Conservation (phyloP, 768 basidiomycete genomes). For the Tubosaeta sp. region DNA sequence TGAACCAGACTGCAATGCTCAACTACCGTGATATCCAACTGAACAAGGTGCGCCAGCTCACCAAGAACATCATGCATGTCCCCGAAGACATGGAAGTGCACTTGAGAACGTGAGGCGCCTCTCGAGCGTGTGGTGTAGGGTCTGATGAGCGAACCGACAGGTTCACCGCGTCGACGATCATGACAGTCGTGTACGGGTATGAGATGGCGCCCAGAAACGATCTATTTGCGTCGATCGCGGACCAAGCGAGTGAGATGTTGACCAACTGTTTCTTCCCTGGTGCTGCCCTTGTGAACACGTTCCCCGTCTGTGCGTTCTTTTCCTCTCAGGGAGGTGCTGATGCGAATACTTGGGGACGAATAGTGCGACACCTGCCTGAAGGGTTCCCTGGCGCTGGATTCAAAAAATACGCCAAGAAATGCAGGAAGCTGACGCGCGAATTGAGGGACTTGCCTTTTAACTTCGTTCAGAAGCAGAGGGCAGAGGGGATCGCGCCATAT, state of each 20-base stretch:
- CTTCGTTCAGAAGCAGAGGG: conserved; percentile 19
- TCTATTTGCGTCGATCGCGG: conserved; percentile 28
- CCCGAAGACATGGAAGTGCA: conserved; percentile 28
- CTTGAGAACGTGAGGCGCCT: conserved; percentile 12
- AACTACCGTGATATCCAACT: conserved; percentile 32
- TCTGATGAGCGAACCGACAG: not conserved
- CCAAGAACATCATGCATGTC: conserved; percentile 24
- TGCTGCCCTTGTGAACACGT: conserved; percentile 28
- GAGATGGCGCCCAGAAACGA: conserved; percentile 30
- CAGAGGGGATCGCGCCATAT: conserved; percentile 14
- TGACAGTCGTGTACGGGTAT: conserved; percentile 33
- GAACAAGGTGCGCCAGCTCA: conserved; percentile 28
- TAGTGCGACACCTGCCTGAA: conserved; percentile 27
- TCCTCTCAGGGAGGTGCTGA: not conserved
- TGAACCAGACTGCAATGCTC: conserved; percentile 28
- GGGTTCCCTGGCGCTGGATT: conserved; percentile 32
- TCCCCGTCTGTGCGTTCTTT: conserved; percentile 24
- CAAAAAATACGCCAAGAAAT: conserved; percentile 16
- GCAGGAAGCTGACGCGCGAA: conserved; percentile 16
- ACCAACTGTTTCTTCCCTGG: conserved; percentile 28
- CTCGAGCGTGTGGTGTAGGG: conserved; percentile 6
- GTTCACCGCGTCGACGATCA: conserved; percentile 29
- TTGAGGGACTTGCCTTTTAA: conserved; percentile 14
- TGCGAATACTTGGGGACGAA: not conserved
- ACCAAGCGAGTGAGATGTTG: conserved; percentile 29